Evolutionary conservation across 1,139 yeast genomes (phyloP).

Genomic region (Schwanniomyces etchellsii): DNA sequence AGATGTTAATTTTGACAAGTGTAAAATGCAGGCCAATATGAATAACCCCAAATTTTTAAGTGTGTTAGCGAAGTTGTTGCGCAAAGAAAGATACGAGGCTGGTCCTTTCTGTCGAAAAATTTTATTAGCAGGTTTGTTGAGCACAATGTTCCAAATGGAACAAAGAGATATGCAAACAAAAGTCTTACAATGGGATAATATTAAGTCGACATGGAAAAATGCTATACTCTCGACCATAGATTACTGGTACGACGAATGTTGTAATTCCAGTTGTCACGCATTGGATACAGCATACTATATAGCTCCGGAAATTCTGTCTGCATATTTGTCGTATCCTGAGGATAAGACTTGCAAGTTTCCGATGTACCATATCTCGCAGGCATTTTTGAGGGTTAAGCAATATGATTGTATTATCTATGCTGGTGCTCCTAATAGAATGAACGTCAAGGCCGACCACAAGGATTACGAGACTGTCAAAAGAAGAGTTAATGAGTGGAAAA

Average conservation of each 20-base stretch:
- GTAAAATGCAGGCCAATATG: not conserved
- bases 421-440: constrained; percentile 81
- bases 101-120: constrained; percentile 55
- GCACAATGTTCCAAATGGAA: constrained; percentile 70
- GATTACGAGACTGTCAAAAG: constrained; percentile 45
- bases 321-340: constrained; percentile 16
- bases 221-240: constrained; percentile 57
- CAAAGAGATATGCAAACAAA: constrained; percentile 56
- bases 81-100: constrained; percentile 40
- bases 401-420: constrained; percentile 74
- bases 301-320: constrained; percentile 6
- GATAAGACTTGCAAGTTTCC: constrained; percentile 30
- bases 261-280: not conserved
- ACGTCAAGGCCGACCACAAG: constrained; percentile 56
- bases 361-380: constrained; percentile 67
- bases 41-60: constrained; percentile 36
- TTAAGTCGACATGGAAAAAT: constrained; percentile 49
- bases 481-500: constrained; percentile 26
- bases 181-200: constrained; percentile 17
- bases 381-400: constrained; percentile 65
- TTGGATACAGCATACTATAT: not conserved
- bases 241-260: constrained; percentile 41
- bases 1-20: constrained; percentile 6
- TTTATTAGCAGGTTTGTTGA: constrained; percentile 62
- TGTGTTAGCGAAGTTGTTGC: constrained; percentile 51